Percentiles rank a stretch among this genome's conserved stretches.
Evolutionary conservation across 1,284 basidiomycete genomes (phyloP).

Genomic region (Xerocomus amazonicus): DNA sequence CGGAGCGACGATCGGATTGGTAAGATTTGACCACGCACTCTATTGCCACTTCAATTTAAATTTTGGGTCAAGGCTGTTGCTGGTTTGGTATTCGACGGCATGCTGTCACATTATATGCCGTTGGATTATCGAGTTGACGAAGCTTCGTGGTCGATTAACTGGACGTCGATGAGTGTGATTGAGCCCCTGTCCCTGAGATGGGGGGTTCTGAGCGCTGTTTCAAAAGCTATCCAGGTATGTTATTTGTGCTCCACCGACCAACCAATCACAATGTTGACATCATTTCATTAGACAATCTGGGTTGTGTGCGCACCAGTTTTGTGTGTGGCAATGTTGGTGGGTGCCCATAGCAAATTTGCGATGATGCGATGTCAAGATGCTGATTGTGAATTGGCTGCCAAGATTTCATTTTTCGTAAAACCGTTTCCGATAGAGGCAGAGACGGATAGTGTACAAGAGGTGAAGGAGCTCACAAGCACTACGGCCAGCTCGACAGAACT

Average conservation of each 20-base stretch:
- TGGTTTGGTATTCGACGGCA: slow-evolving; percentile 67
- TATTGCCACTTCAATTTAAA: slow-evolving; percentile 13
- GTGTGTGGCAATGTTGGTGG: slow-evolving; percentile 50
- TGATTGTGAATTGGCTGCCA: slow-evolving; percentile 24
- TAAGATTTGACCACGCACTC: slow-evolving; percentile 34
- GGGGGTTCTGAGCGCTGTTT: slow-evolving; percentile 44
- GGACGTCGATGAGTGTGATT: slow-evolving; percentile 47
- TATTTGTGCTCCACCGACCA: slow-evolving; percentile 1
- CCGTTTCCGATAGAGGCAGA: slow-evolving; percentile 25
- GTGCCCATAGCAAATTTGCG: slow-evolving; percentile 11
- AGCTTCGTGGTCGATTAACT: slow-evolving; percentile 50
- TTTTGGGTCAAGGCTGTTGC: slow-evolving; percentile 54
- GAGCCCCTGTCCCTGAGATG: slow-evolving; percentile 40
- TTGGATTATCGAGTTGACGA: slow-evolving; percentile 38
- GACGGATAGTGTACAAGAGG: slow-evolving; percentile 19
- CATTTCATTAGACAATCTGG: slow-evolving; percentile 51
- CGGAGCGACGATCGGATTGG: slow-evolving; percentile 74
- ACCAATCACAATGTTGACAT: slow-evolving; percentile 11
- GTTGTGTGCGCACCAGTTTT: slow-evolving; percentile 57
- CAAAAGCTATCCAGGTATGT: slow-evolving; percentile 53
- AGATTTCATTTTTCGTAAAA: slow-evolving; percentile 33
- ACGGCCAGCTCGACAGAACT: slow-evolving; percentile 4
- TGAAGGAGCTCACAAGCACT: slow-evolving; percentile 10
- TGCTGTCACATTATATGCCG: slow-evolving; percentile 48
- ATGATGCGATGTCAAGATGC: slow-evolving; percentile 16